Evolutionary conservation across 2,329 filamentous ascomycete genomes (phyloP), one percentile per base, ranked within the genome.

Genomic region (Exophiala alcalophila): DNA sequence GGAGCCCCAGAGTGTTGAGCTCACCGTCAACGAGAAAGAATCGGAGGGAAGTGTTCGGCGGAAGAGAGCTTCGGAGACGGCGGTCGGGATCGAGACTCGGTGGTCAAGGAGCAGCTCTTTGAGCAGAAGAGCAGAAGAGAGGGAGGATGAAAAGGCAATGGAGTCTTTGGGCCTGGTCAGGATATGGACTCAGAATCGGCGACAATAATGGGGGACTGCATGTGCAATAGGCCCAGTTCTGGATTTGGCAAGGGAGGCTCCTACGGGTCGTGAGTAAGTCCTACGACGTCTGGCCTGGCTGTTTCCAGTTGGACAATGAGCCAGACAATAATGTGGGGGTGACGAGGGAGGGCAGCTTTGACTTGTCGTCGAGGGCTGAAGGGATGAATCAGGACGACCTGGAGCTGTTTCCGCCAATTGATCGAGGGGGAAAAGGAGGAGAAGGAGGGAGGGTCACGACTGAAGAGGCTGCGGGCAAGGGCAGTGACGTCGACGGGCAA

Each of bases 1-100:
- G 36, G 30, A 11, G 14, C 18, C 20, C 21, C 12, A 36, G 42
- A 29, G 8, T 37, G 12, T 44, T 36, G 36, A 45, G 33, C 23
- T 34, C 19, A 28, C 29, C 30, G 21, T n/a, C 24, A 10, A 44
- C 35, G 47, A 47, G 43, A 43, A 50, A 31, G 41, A 37, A 35
- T 43, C 40, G 40, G 37, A 35, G 19, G 15, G 7, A 16, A 11
- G n/a, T 5, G n/a, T 34, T 15, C n/a, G 30, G 18, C 5, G 12
- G 29, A 11, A 6, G 12, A n/a, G n/a, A n/a, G n/a, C n/a, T n/a
- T 9, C 4, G 16, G 29, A 28, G 23, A 14, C 12, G 18, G 19
- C 37, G 25, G 24, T 32, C 16, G 33, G 19, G 12, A 12, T 26
- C 18, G 15, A 20, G 19, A 10, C 25, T n/a, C n/a, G 10, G 18